phyloP scores from a whole-genome alignment of 78 protist species.

The Polysphondylium violaceum region DNA sequence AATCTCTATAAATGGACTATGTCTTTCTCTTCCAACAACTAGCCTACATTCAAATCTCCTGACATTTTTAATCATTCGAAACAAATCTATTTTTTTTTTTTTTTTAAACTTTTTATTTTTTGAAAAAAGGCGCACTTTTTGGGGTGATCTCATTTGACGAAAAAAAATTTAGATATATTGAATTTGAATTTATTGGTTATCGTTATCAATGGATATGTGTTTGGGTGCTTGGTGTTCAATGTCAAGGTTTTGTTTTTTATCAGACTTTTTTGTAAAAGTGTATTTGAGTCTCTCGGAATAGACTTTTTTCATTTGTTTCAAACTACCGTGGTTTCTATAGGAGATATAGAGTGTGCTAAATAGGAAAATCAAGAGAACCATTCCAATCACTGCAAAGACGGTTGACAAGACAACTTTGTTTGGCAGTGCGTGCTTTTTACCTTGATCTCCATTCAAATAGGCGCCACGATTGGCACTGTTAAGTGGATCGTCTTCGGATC shows the following conservation, averaged over 20 bases:
- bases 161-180: too few relatives aligned
- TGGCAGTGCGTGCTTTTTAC: neutral
- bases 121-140: too few relatives aligned
- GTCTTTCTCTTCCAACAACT: too few relatives aligned
- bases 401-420: neutral
- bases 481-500: neutral
- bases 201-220: too few relatives aligned
- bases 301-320: constrained; percentile 12
- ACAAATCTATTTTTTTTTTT: neutral
- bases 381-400: neutral
- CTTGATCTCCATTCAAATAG: neutral
- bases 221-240: neutral
- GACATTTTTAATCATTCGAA: too few relatives aligned
- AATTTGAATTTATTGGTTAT: too few relatives aligned
- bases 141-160: too few relatives aligned
- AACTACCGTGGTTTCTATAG: constrained; percentile 18
- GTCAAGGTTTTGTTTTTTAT: neutral
- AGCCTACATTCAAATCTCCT: too few relatives aligned
- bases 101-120: neutral
- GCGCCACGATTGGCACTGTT: neutral
- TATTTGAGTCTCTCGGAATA: constrained; percentile 21
- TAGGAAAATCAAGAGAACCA: neutral
- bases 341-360: neutral
- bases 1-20: too few relatives aligned
- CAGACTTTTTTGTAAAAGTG: neutral